A percentile compares a stretch with the other conserved stretches of the same genome.
Conservation (phyloP, 768 basidiomycete species). For the Mycena vitilis region DNA sequence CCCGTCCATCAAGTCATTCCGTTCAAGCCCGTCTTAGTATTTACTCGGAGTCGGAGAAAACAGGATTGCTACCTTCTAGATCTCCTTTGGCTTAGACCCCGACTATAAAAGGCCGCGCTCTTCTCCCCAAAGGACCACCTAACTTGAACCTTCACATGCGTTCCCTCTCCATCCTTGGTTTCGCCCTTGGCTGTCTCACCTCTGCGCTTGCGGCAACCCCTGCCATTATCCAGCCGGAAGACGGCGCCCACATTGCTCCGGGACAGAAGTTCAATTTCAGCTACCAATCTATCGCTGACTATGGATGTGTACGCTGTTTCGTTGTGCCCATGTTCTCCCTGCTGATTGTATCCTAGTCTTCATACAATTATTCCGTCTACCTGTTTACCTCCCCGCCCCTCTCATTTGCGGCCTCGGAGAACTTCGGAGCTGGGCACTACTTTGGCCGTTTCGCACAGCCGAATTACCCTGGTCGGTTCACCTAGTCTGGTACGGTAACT, state of each 20-base stretch:
- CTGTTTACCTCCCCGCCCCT: slow-evolving; percentile 48
- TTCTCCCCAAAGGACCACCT: too few relatives aligned
- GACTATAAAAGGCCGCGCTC: not conserved
- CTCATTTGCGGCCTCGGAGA: slow-evolving; percentile 39
- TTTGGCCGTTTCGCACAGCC: slow-evolving; percentile 56
- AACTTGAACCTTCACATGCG: too few relatives aligned
- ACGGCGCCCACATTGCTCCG: slow-evolving; percentile 51
- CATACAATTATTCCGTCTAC: slow-evolving; percentile 53
- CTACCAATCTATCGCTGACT: slow-evolving; percentile 55
- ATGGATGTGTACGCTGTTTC: slow-evolving; percentile 50
- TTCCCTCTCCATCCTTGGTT: slow-evolving; percentile 7
- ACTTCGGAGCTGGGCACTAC: slow-evolving; percentile 52
- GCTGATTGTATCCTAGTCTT: too few relatives aligned
- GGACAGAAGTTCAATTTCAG: slow-evolving; percentile 53
- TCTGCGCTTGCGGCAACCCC: slow-evolving; percentile 4
- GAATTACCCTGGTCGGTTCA: slow-evolving; percentile 55
- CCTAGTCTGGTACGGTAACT: too few relatives aligned
- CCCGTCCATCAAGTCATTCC: not conserved
- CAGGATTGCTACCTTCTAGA: not conserved
- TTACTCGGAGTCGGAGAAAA: not conserved
- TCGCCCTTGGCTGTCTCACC: not conserved
- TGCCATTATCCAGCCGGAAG: slow-evolving; percentile 38
- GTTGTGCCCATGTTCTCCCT: too few relatives aligned
- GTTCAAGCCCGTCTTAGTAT: not conserved
- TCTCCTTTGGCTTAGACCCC: not conserved